Evolutionary conservation across 228 moss, liverwort and hornwort genomes (phyloP), one percentile per base, ranked within the genome.

Genomic region (Sphagnum magellanicum): DNA sequence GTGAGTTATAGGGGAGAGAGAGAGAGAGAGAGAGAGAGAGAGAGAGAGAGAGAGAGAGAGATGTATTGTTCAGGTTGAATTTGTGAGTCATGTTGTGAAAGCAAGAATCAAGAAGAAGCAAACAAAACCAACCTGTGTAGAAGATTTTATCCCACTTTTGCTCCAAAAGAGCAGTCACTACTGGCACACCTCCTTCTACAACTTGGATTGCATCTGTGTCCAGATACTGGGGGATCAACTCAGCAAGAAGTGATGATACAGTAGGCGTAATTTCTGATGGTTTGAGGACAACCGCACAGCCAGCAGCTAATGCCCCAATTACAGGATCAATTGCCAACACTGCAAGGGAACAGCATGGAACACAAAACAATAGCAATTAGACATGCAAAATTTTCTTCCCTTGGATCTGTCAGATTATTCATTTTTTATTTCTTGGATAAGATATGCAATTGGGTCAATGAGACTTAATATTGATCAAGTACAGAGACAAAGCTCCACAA

Each of bases 81-180:
- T 32, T 32, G 32, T 32, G 32, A 32, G 6, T 63, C 65, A 49
- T 47, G 63, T 12, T 6, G 16, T 66, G 4, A 4, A 48, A 32
- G 51, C 10, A 6, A 6, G 50, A 15, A 61, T 17, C 14, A 62
- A 69, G 14, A 9, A 46, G 5, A 51, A 50, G 11, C 50, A 13
- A 16, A 11, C 10, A 49, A 66, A 17, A 64, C 11, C 32, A 16
- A 71, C 71, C 75, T 50, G 73, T 76, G 52, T 58, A 75, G 32
- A 79, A 68, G 14, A 79, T 75, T 53, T 71, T 75, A 59, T 79
- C 79, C 75, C 75, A 79, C 48, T 50, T 61, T 48, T 79, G 79
- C 50, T 72, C 75, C 6, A 79, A 68, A 50, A 79, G 68, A 6
- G 69, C 73, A 59, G 72, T 69, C 1, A 72, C 65, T 65, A 75